Evolutionary conservation across 2,329 filamentous ascomycete genomes (phyloP).

Genomic region (Cyphellophora europaea): DNA sequence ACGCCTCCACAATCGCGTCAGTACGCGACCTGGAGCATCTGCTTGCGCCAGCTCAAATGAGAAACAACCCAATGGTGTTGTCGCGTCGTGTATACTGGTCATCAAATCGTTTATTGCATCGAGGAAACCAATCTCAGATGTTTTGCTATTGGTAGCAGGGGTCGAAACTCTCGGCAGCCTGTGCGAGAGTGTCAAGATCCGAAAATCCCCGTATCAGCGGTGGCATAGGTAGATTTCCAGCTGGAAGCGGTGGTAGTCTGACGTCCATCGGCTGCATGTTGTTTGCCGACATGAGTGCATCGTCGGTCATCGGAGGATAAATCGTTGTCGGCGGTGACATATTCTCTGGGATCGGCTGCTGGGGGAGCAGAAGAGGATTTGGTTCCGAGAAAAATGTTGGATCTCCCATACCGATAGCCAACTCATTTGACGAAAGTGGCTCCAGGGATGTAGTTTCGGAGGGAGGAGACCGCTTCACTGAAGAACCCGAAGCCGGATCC

Average conservation of each 20-base stretch:
- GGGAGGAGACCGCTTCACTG: conserved; percentile 15
- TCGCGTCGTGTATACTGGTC: background rate
- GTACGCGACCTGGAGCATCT: background rate
- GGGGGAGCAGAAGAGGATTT: conserved; percentile 11
- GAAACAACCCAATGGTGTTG: background rate
- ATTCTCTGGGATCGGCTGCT: conserved; percentile 12
- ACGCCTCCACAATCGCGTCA: background rate
- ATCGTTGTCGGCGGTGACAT: conserved; percentile 14
- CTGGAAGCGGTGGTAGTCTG: conserved; percentile 1
- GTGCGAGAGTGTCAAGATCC: conserved; percentile 19
- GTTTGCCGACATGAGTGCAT: conserved; percentile 7
- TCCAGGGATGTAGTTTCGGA: conserved; percentile 17
- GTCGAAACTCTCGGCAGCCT: conserved; percentile 18
- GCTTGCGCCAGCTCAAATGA: background rate
- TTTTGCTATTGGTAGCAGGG: conserved; percentile 11
- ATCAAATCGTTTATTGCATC: background rate
- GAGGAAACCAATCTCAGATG: background rate
- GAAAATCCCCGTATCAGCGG: conserved; percentile 17
- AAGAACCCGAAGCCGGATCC: conserved; percentile 11
- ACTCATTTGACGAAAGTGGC: conserved; percentile 14
- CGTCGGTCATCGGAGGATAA: conserved; percentile 17
- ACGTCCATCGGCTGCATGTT: conserved; percentile 7
- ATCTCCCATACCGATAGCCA: conserved; percentile 10
- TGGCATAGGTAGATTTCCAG: conserved; percentile 7
- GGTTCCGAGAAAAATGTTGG: conserved; percentile 12